Evolutionary conservation across 345 rosid species (phyloP).

Genomic region (Eutrema heterophyllum): DNA sequence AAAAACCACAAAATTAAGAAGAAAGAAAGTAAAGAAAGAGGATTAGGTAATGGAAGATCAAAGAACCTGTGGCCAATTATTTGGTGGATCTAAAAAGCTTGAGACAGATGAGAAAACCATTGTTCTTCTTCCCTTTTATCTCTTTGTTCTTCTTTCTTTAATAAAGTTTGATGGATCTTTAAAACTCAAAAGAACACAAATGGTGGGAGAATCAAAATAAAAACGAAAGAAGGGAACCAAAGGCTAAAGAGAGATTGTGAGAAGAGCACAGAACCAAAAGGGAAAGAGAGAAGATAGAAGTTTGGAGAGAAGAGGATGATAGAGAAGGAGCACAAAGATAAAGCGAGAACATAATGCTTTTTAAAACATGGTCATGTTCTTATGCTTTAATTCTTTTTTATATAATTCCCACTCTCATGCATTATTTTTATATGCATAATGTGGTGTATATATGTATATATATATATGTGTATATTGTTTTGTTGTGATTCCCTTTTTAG

Average conservation of each 20-base stretch:
- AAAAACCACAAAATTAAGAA: conserved; percentile 1
- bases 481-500: conserved; percentile 27
- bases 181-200: conserved; percentile 34
- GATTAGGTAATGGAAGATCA: conserved; percentile 22
- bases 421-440: background rate
- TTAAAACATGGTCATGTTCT: conserved; percentile 28
- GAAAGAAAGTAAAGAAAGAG: conserved; percentile 13
- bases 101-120: conserved; percentile 34
- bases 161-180: conserved; percentile 39
- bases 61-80: conserved; percentile 35
- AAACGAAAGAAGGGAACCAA: conserved; percentile 31
- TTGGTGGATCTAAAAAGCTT: conserved; percentile 36
- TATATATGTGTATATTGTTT: background rate
- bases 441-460: background rate
- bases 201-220: conserved; percentile 31
- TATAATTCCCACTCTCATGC: conserved; percentile 29
- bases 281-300: conserved; percentile 28
- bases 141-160: conserved; percentile 32
- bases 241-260: conserved; percentile 26
- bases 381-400: conserved; percentile 18
- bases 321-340: conserved; percentile 31
- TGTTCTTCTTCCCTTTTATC: conserved; percentile 27
- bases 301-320: conserved; percentile 30
- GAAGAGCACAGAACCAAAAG: conserved; percentile 28
- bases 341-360: conserved; percentile 26